Conservation (phyloP, 2,329 filamentous ascomycete genomes). For the Ustulina deusta region DNA sequence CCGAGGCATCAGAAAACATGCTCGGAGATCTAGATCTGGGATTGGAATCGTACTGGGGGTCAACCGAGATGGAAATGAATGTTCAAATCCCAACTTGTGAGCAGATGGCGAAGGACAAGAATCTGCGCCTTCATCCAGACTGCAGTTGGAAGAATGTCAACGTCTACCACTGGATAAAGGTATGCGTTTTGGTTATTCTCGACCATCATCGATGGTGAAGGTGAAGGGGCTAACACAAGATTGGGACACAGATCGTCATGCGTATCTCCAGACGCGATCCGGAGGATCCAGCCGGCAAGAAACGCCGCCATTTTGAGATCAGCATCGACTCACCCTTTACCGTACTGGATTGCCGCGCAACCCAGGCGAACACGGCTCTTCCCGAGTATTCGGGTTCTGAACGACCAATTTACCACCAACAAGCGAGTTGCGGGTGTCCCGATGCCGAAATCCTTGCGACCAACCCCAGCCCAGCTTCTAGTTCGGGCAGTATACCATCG, state of each 20-base stretch:
- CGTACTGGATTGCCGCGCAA: constrained; percentile 92
- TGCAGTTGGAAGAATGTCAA: constrained; percentile 95
- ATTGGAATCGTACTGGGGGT: constrained; percentile 79
- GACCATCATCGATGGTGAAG: neutral
- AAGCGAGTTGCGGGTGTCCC: constrained; percentile 66
- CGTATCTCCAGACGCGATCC: constrained; percentile 87
- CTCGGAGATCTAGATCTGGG: constrained; percentile 81
- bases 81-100: constrained; percentile 92
- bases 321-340: constrained; percentile 97
- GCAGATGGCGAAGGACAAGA: constrained; percentile 80
- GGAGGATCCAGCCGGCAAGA: constrained; percentile 75
- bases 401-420: constrained; percentile 62
- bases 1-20: constrained; percentile 73
- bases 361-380: constrained; percentile 86
- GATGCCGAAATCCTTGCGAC: constrained; percentile 60
- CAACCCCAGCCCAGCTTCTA: constrained; percentile 76
- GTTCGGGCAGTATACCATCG: constrained; percentile 61
- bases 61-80: constrained; percentile 94
- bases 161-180: constrained; percentile 97
- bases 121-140: constrained; percentile 80
- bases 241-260: constrained; percentile 79
- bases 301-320: constrained; percentile 92
- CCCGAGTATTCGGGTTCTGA: constrained; percentile 77
- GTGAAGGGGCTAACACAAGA: constrained; percentile 16
- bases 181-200: constrained; percentile 50